Evolutionary conservation across 139 green algal species (phyloP), one percentile per base, ranked within the genome.

Genomic region (Yamagishiella unicocca): DNA sequence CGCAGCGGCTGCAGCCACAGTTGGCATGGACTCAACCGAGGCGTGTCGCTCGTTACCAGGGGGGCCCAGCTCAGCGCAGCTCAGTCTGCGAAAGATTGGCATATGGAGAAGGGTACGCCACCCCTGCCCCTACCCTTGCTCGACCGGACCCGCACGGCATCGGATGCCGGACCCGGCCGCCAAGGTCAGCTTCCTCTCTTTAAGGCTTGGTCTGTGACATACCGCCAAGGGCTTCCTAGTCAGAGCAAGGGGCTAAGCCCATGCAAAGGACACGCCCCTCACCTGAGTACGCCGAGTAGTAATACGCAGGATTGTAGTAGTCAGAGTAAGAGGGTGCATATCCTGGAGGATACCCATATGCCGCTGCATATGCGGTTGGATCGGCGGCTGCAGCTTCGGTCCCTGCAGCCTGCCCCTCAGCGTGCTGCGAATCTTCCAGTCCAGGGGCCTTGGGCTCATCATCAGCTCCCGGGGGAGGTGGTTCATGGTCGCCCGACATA

Each of bases 261-360:
- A n/a, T n/a, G n/a, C n/a, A n/a, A n/a, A n/a, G 6, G 27, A 78
- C 37, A 55, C 38, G 70, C 38, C 4, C 40, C 79, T 35, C 33
- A 87, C 81, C 81, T 87, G 64, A 2, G n/a, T 87, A 78, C 2
- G 45, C 66, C 24, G 66, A 80, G 45, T 87, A 87, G 46, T 71
- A 80, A 40, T 87, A 87, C 25, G 46, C 22, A 14, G 67, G 72
- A 22, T 58, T 81, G 50, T 87, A 87, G 67, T 87, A 86, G 67
- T 86, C 80, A 21, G 42, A n/a, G 64, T 85, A 85, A 31, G 79
- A 85, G 33, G 78, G 78, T 14, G 61, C 81, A 71, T 87, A 87
- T n/a, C 82, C 82, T 1, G 66, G 82, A 1, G 82, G 82, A 53
- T 87, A 86, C 2, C 80, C 64, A 68, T 86, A 87, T 12, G 67